Percentiles rank a stretch among this genome's conserved stretches.
Conservation (phyloP, 306 rosid species). For the Castanea crenata region DNA sequence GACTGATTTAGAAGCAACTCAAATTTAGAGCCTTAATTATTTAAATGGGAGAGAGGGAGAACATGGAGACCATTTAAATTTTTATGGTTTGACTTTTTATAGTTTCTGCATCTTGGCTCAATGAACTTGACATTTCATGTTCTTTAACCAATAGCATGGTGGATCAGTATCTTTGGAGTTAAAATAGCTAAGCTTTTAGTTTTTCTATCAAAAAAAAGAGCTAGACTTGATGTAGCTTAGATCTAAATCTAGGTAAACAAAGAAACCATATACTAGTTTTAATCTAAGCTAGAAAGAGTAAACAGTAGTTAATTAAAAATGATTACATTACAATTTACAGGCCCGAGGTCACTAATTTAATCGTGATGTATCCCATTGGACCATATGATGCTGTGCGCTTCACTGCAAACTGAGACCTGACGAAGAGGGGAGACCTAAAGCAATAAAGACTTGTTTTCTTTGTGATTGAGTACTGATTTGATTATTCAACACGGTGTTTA, state of each 20-base stretch:
- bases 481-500: not conserved
- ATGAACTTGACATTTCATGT: no score
- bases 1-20: no score
- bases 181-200: not conserved
- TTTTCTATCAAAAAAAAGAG: not conserved
- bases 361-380: not conserved
- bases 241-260: not conserved
- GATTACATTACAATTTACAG: no score
- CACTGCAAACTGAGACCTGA: not conserved
- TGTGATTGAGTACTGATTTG: not conserved
- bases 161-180: not conserved
- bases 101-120: no score
- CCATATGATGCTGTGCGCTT: no score
- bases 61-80: constrained; percentile 12
- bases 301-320: no score
- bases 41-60: constrained; percentile 5
- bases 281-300: no score
- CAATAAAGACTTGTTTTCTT: not conserved
- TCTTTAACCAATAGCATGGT: not conserved
- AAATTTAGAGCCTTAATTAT: no score
- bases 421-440: constrained; percentile 22
- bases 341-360: not conserved
- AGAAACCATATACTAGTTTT: not conserved
- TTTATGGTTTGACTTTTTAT: no score
- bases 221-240: constrained; percentile 1